Evolutionary conservation across 306 rosid genomes (phyloP), one percentile per base, ranked within the genome.

Genomic region (Corylus americana): DNA sequence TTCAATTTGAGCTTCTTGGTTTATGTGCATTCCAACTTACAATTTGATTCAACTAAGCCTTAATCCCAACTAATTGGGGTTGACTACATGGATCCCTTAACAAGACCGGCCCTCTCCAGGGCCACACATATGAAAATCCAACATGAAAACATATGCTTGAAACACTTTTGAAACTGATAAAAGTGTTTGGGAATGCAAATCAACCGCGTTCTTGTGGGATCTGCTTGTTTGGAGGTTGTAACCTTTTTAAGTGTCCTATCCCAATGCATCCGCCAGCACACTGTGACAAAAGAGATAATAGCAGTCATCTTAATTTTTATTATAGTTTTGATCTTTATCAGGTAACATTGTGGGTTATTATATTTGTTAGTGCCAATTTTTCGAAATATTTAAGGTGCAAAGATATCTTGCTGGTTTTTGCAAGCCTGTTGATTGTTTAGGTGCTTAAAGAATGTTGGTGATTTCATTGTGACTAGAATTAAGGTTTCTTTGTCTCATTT

Each of bases 351-450:
- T 18, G 72, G 72, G 68, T 4, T 18, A n/a, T 39, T 16, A 7
- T 31, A 31, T 3, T 58, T 35, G n/a, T 17, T 18, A 7, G 14
- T 63, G 4, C 4, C 29, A 61, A 35, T 77, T 25, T 45, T 62
- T 84, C 69, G 35, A 47, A 58, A 78, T 74, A 62, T 61, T 81
- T 11, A 42, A 70, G 53, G 66, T 77, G 54, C 3, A 44, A 62
- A 71, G 45, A 71, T 69, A 47, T 63, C 73, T 76, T 72, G 47
- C 54, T 66, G 45, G 37, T 55, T 54, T 42, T 76, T 76, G 72
- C 61, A 22, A 68, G 69, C 57, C 10, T 67, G 31, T 22, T 80
- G 70, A 61, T 67, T 67, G 57, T 59, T 29, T 73, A 75, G 29
- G 64, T 51, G 58, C 49, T 61, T 54, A n/a, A 20, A 31, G 71